Percentiles rank a stretch among this genome's conserved stretches.
These are phyloP conservation scores for Rhypophila decipiens DNA, from an alignment of 495 filamentous ascomycete species.

Conservation along the genomic window DNA sequence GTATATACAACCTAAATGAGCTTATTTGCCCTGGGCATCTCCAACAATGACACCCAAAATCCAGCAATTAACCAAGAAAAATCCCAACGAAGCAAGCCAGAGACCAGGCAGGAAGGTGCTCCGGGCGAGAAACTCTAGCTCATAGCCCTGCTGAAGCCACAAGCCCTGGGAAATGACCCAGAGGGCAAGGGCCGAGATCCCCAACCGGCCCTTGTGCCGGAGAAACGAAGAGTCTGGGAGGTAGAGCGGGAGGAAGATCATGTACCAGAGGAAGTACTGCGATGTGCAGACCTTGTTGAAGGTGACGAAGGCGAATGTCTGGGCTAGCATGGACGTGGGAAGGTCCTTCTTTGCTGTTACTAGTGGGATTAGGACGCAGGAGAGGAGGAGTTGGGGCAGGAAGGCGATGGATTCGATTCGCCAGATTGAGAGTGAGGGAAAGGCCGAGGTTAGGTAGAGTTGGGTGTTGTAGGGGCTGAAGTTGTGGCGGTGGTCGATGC, in stretches of 20 bases:
- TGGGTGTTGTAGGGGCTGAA: constrained; percentile 94
- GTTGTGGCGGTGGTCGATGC: constrained; percentile 95
- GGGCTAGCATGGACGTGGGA: constrained; percentile 86
- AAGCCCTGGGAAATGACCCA: constrained; percentile 70
- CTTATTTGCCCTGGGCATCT: constrained; percentile 57
- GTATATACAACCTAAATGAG: too few relatives aligned
- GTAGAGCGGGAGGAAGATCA: constrained; percentile 87
- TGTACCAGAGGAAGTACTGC: constrained; percentile 97
- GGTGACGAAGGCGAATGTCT: constrained; percentile 93
- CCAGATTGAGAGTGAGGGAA: constrained; percentile 25
- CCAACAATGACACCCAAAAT: constrained; percentile 71
- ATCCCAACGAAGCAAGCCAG: constrained; percentile 65
- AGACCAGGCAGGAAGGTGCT: constrained; percentile 82
- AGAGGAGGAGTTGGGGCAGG: constrained; percentile 75
- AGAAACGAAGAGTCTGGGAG: constrained; percentile 73
- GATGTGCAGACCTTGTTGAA: constrained; percentile 98
- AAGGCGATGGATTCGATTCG: constrained; percentile 79
- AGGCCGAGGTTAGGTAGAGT: constrained; percentile 73
- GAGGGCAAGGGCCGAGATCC: constrained; percentile 53
- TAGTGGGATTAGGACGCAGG: constrained; percentile 68
- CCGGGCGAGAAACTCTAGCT: constrained; percentile 80
- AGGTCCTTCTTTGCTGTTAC: constrained; percentile 77
- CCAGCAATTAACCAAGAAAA: constrained; percentile 83
- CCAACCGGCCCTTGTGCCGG: constrained; percentile 41
- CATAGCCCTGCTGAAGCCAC: constrained; percentile 86